Conservation (phyloP, 495 filamentous ascomycete species). For the Xylaria castorea region DNA sequence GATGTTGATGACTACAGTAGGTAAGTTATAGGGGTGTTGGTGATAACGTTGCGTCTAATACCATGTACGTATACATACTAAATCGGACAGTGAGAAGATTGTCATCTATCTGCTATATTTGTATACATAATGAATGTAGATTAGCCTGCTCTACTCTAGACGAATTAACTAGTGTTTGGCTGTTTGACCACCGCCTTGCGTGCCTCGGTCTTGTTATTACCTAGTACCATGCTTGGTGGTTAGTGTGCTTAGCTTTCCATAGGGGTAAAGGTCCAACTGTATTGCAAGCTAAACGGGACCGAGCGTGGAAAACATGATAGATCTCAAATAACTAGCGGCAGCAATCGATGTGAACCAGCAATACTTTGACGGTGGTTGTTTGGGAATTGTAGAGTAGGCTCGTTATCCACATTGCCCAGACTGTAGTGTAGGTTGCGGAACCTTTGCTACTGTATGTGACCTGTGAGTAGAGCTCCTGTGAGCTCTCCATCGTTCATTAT, state of each 20-base stretch:
- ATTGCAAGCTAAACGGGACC: neutral
- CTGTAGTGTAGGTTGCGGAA: neutral
- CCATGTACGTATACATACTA: neutral
- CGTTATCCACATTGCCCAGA: slow-evolving; percentile 4
- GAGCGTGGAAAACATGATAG: neutral
- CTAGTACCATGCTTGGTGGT: neutral
- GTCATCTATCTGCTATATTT: neutral
- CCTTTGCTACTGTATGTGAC: slow-evolving; percentile 7
- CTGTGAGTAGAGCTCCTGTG: neutral
- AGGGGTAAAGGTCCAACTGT: too few species aligned
- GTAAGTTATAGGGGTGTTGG: neutral
- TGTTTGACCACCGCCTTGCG: neutral
- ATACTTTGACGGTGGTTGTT: neutral
- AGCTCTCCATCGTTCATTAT: slow-evolving; percentile 16
- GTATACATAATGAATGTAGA: neutral
- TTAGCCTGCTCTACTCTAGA: neutral
- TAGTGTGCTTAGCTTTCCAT: neutral
- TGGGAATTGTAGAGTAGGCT: neutral
- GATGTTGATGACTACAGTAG: slow-evolving; percentile 1
- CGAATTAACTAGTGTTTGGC: neutral
- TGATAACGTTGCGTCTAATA: slow-evolving; percentile 8
- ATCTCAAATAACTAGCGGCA: slow-evolving; percentile 11
- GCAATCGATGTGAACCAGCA: slow-evolving; percentile 9
- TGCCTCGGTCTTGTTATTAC: neutral
- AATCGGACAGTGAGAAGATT: slow-evolving; percentile 8